Evolutionary conservation across 2,329 filamentous ascomycete species (phyloP), one percentile per base, ranked within the genome.

Genomic region (Decorospora gaudefroyi): DNA sequence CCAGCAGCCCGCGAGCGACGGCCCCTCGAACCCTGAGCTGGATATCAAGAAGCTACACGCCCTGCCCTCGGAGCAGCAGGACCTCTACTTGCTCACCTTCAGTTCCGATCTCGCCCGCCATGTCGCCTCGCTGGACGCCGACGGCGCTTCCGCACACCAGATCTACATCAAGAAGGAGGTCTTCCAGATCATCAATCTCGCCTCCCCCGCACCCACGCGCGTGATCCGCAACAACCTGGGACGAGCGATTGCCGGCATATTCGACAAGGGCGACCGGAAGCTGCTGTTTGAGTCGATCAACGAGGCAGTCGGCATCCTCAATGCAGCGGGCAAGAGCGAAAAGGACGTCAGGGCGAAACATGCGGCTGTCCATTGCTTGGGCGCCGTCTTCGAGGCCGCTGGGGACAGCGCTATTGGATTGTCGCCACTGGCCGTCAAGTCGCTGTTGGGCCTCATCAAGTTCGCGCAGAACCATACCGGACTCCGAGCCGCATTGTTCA

Each of bases 211-310:
- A 33, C 90, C 92, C 25, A 92, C 90, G 28, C 83, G 93, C 67
- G 87, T 96, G 27, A 87, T 96, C 65, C 84, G 93, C 60, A 93
- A 92, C 73, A 95, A 92, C 67, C 71, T 97, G 23, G 92, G 90
- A 33, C 82, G 83, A 70, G 92, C 90, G 59, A 86, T 96, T 55
- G 86, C 86, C 28, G 85, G 87, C 61, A 84, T 97, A 46, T 87
- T 99, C 55, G 80, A 78, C 11, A 86, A 87, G 53, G 93, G 93
- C 9, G 92, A 96, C 72, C 82, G 92, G 53, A 96, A 95, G 67
- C 79, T 95, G 36, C 80, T 99, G 2, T 96, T 95, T 65, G 93
- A 99, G 71, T 95, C 90, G 0, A 87, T 97, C 65, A 95, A 93
- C 62, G 92, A 97, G 56, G 77, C 97, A 8, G 78, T 91, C 7